Conservation (phyloP, 208 protist genomes). For the Jaenimonas drosophilae region DNA sequence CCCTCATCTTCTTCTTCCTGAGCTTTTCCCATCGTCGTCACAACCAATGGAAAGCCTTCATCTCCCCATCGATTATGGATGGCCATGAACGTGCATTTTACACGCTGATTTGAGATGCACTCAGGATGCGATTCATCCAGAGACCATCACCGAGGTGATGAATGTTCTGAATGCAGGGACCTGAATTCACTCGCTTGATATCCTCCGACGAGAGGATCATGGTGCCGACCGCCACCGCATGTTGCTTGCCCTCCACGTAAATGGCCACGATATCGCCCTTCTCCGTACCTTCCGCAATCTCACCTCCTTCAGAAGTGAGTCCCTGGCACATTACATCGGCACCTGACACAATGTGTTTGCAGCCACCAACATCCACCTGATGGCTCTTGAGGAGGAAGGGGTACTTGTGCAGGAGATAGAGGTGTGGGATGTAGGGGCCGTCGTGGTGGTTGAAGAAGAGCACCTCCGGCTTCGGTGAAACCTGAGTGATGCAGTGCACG, state of each 20-base stretch:
- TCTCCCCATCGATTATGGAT: no score
- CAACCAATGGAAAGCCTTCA: no score
- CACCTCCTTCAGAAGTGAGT: constrained; percentile 92
- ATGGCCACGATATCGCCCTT: constrained; percentile 71
- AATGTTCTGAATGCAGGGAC: constrained; percentile 94
- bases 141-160: constrained; percentile 95
- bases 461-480: constrained; percentile 88
- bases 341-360: constrained; percentile 95
- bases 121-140: constrained; percentile 91
- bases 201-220: constrained; percentile 91
- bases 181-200: constrained; percentile 87
- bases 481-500: constrained; percentile 87
- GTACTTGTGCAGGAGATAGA: constrained; percentile 96
- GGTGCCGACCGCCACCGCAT: constrained; percentile 91
- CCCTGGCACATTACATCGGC: constrained; percentile 97
- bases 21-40: no score
- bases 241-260: constrained; percentile 95
- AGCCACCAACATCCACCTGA: constrained; percentile 96
- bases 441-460: constrained; percentile 96
- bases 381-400: constrained; percentile 93
- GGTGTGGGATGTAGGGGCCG: constrained; percentile 91
- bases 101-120: constrained; percentile 67
- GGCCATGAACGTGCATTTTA: no score
- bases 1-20: no score
- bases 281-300: constrained; percentile 39